Conservation (phyloP, 2,329 filamentous ascomycete genomes). For the Dothideomycetidae sp. region DNA sequence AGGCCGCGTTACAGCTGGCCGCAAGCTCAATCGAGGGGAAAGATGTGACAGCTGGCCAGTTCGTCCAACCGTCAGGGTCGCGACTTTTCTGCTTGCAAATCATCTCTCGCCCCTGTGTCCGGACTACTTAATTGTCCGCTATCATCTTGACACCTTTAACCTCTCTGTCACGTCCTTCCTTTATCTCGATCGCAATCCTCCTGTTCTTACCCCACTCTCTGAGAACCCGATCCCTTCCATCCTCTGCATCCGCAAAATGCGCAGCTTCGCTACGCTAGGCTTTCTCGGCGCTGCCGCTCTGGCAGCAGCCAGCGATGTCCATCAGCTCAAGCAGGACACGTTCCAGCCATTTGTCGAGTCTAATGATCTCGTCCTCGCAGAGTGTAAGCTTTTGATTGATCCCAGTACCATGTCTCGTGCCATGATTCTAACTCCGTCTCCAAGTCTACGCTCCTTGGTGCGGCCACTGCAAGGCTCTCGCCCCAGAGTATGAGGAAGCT, state of each 20-base stretch:
- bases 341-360: constrained; percentile 76
- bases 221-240: too few relatives aligned
- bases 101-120: background rate
- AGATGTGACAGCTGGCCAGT: background rate
- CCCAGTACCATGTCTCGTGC: too few relatives aligned
- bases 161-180: too few relatives aligned
- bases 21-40: too few relatives aligned
- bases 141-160: background rate
- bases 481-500: constrained; percentile 78
- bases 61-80: background rate
- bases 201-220: background rate
- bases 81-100: background rate
- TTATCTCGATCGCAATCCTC: too few relatives aligned
- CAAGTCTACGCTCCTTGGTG: constrained; percentile 91
- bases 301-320: constrained; percentile 63
- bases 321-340: constrained; percentile 68
- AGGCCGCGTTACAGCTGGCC: too few relatives aligned
- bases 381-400: constrained; percentile 64
- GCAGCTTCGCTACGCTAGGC: constrained; percentile 21
- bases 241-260: constrained; percentile 12
- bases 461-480: constrained; percentile 96
- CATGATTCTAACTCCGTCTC: constrained; percentile 1
- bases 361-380: constrained; percentile 80
- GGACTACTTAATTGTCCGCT: background rate
- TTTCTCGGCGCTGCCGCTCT: constrained; percentile 43